A percentile compares a stretch with the other conserved stretches of the same genome.
phyloP scores from a whole-genome alignment of 2,329 filamentous ascomycete species.

The Chaetomium strumarium region DNA sequence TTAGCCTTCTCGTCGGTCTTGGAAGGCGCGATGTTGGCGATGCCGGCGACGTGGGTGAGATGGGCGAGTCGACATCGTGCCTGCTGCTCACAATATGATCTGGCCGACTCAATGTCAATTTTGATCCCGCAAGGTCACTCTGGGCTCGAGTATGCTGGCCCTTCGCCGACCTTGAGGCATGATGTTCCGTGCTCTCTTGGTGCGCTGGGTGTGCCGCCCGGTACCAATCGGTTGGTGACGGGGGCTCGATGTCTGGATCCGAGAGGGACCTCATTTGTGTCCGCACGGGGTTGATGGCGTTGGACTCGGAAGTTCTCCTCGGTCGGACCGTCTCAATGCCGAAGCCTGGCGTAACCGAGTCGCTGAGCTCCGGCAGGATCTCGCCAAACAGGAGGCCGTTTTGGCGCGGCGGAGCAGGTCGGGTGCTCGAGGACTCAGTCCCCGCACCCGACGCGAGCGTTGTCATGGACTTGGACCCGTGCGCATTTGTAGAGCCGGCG shows the following conservation, averaged over 20 bases:
- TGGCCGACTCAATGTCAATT: slow-evolving; percentile 19
- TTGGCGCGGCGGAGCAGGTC: slow-evolving; percentile 31
- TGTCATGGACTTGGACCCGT: slow-evolving; percentile 40
- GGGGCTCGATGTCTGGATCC: slow-evolving; percentile 50
- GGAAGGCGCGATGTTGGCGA: slow-evolving; percentile 34
- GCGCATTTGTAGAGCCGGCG: slow-evolving; percentile 30
- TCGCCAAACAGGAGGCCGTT: slow-evolving; percentile 68
- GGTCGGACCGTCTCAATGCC: slow-evolving; percentile 51
- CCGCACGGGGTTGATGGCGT: slow-evolving; percentile 46
- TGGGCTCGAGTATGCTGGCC: slow-evolving; percentile 44
- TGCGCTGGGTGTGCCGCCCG: slow-evolving; percentile 31
- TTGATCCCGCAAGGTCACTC: slow-evolving; percentile 49
- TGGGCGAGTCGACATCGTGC: slow-evolving; percentile 20
- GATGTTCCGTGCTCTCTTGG: slow-evolving; percentile 20
- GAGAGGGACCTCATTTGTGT: slow-evolving; percentile 50
- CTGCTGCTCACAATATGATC: slow-evolving; percentile 10
- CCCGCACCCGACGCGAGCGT: slow-evolving; percentile 32
- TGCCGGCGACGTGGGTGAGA: slow-evolving; percentile 23
- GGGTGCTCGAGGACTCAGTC: slow-evolving; percentile 27
- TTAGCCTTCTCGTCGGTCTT: slow-evolving; percentile 34
- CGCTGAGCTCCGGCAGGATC: slow-evolving; percentile 55
- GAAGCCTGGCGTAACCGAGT: slow-evolving; percentile 49
- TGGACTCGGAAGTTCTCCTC: slow-evolving; percentile 67
- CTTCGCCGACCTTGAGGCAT: slow-evolving; percentile 31
- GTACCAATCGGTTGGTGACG: slow-evolving; percentile 65